Conservation (phyloP, 768 basidiomycete genomes). For the Gymnopilus junonius region DNA sequence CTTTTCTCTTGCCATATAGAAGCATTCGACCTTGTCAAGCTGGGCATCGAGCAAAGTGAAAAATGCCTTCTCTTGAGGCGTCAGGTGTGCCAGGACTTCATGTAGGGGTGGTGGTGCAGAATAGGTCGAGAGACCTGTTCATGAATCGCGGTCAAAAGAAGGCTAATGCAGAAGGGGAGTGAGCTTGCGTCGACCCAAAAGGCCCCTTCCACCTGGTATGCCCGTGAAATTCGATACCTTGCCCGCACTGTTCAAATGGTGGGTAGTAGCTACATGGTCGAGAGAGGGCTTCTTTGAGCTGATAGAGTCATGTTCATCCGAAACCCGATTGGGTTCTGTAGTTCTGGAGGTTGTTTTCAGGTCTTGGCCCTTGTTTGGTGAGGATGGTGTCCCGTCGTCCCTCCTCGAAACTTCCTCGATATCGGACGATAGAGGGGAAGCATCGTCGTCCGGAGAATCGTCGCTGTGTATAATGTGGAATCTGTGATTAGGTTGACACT, state of each 20-base stretch:
- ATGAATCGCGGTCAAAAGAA: not conserved
- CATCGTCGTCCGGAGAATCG: slow-evolving; percentile 19
- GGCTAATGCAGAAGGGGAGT: not conserved
- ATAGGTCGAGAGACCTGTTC: not conserved
- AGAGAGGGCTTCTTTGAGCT: not conserved
- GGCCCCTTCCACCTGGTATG: not conserved
- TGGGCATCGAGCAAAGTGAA: slow-evolving; percentile 79
- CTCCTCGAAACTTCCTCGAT: not conserved
- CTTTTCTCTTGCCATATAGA: slow-evolving; percentile 77
- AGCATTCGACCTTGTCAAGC: slow-evolving; percentile 83
- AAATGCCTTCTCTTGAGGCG: slow-evolving; percentile 68
- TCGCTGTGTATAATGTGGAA: slow-evolving; percentile 22
- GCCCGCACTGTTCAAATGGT: not conserved
- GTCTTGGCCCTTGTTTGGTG: not conserved
- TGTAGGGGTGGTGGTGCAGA: slow-evolving; percentile 41
- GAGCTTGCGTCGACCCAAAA: slow-evolving; percentile 8
- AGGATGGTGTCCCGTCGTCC: not conserved
- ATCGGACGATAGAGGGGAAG: slow-evolving; percentile 16
- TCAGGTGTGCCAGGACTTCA: slow-evolving; percentile 57
- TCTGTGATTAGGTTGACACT: slow-evolving; percentile 33
- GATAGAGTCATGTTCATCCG: not conserved
- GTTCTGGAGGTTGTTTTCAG: not conserved
- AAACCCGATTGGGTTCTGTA: not conserved
- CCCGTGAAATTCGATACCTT: not conserved
- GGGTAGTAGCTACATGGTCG: not conserved